Base-by-base conservation (phyloP, 2,329 filamentous ascomycete species). In the Amylocarpus encephaloides region DNA sequence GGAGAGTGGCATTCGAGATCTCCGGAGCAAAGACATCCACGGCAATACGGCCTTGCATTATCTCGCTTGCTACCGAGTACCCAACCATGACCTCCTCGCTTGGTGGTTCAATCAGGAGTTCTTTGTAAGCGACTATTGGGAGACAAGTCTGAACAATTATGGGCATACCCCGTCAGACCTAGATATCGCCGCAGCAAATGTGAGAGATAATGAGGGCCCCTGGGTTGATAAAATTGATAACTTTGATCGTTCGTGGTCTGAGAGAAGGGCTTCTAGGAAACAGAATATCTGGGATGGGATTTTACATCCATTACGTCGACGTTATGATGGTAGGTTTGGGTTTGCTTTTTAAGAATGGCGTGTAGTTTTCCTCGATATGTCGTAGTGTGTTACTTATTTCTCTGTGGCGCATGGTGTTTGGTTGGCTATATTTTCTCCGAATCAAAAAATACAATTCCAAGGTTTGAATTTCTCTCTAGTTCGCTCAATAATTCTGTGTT, bases 11-110 rank as follows among this genome's bases (percentile, higher is more conserved):
- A 44, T 51, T 7, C 16, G 12, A 11, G 43, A 49, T 19, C 9
- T 59, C 7, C 16, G 33, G 5, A 32, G 38, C 15, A 38, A 12
- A 36, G 57, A 59, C 39, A 29, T 55, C 4, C 55, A 59, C 46
- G 57, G 57, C 5, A 59, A 59, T 16, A 59, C 57, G 6, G 50
- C 55, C 2, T 26, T 59, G 11, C 57, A 59, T 52, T 57, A 59
- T 41, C 26, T 59, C 11, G 55, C 46, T n/a, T 50, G 52, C 6
- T 54, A 35, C 30, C 38, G 52, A 22, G 22, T 35, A 13, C 12
- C 52, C 13, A 59, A 59, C 18, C 11, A 48, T n/a, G 43, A 40
- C 5, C 41, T 58, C 12, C 38, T 59, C 6, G 15, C 44, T 32
- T 55, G 52, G 51, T 48, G 26, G 41, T 26, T 48, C 12, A 16